Evolutionary conservation across 305 asterid species (phyloP).

Genomic region (Solanum hybrid): DNA sequence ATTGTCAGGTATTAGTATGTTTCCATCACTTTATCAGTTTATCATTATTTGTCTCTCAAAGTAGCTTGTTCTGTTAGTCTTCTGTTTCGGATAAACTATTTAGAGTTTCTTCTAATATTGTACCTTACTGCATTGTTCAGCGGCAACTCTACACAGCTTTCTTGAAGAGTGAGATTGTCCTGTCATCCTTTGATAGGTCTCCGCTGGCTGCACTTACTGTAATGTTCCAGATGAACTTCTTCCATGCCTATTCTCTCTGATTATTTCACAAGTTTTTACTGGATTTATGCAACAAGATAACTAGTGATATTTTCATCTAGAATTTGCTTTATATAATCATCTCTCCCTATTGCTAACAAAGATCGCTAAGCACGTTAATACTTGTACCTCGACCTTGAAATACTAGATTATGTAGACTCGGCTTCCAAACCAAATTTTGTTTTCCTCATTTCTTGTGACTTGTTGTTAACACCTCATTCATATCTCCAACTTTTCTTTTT

Average conservation of each 20-base stretch:
- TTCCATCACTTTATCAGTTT: background rate
- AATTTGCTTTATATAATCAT: background rate
- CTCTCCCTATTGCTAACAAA: background rate
- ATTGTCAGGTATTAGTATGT: slow-evolving; percentile 57
- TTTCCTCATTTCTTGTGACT: background rate
- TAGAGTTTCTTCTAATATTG: background rate
- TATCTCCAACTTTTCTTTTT: background rate
- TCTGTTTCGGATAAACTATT: slow-evolving; percentile 1
- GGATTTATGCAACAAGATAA: background rate
- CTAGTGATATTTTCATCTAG: background rate
- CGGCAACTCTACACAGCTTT: slow-evolving; percentile 89
- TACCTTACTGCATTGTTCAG: slow-evolving; percentile 32
- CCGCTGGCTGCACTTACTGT: slow-evolving; percentile 99
- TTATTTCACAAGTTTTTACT: background rate
- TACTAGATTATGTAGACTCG: background rate
- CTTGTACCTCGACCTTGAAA: background rate
- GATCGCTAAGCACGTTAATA: background rate
- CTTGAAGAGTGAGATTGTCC: slow-evolving; percentile 84
- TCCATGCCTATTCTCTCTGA: background rate
- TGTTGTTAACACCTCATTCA: background rate
- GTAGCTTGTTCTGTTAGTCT: background rate
- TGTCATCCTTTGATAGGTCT: slow-evolving; percentile 86
- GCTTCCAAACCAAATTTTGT: background rate
- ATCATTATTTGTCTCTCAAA: background rate
- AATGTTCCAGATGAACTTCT: slow-evolving; percentile 11